Evolutionary conservation across 495 filamentous ascomycete species (phyloP), one percentile per base, ranked within the genome.

Genomic region (Aspergillus cavernicola): DNA sequence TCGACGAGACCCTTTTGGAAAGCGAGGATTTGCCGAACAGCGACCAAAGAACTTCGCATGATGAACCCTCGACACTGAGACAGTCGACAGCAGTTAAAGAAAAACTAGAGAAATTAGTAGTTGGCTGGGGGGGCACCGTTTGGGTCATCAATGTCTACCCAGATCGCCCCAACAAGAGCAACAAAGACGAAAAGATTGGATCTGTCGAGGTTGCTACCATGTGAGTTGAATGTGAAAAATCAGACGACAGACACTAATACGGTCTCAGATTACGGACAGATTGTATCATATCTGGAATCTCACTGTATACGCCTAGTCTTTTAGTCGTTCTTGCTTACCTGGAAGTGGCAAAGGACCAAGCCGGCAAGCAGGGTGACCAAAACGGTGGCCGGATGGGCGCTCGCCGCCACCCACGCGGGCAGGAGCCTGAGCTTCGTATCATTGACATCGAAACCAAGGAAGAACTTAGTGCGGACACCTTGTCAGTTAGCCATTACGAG

Each of bases 251-350:
- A 51, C 31, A 36, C 62, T 69, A 35, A 59, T 40, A 20, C n/a
- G 23, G 41, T 7, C 36, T 7, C 53, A 95, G 90, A 74, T 80
- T 97, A 71, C 86, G 88, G 60, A 92, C 92, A 59, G 93, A 97
- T 75, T 97, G 95, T 73, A 89, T 92, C 57, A 87, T 98, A 77
- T 95, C 92, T 68, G 93, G 95, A 65, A 86, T 98, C 65, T 91
- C 93, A 56, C 78, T 98, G 72, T 97, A 97, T 85, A 95, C 88
- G 66, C 91, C 92, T 60, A 91, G 82, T 60, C 76, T 95, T 46
- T 77, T 98, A 69, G 79, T 95, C 55, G 83, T 97, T 60, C 86
- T 98, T 76, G 90, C 90, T 63, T 93, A 92, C 66, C 82, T 91
- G 52, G 86, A 86, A 51, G 83, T 84, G 10, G 83, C 85, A n/a